A percentile compares a stretch with the other conserved stretches of the same genome.
phyloP scores from a whole-genome alignment of 2,329 filamentous ascomycete species.

The Chaetomium olivaceum region DNA sequence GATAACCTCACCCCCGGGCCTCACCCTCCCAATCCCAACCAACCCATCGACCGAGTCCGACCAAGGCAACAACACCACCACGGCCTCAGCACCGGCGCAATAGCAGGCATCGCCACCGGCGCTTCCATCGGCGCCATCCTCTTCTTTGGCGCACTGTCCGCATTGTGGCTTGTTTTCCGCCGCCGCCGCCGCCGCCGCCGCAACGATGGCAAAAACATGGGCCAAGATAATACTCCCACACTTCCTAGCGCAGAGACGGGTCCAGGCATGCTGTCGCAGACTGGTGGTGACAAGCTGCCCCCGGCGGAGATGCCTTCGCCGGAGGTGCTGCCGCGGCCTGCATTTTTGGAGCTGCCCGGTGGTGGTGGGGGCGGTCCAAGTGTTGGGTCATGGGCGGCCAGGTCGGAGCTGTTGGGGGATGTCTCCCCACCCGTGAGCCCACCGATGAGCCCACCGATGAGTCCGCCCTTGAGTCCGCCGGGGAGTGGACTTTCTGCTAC shows the following conservation, averaged over 20 bases:
- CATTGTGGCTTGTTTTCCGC: constrained; percentile 11
- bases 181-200: background rate
- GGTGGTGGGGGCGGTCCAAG: background rate
- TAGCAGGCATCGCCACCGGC: constrained; percentile 29
- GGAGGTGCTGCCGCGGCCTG: background rate
- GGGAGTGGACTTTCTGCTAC: too few relatives aligned
- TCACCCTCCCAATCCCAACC: background rate
- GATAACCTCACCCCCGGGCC: background rate
- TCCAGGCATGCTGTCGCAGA: background rate
- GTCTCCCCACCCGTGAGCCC: background rate
- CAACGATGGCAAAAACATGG: background rate
- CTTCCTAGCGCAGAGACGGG: background rate
- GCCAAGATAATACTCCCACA: background rate
- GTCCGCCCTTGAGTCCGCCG: background rate
- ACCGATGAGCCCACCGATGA: background rate
- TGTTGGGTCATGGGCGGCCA: background rate
- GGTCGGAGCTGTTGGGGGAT: constrained; percentile 11
- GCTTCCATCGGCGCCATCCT: constrained; percentile 17
- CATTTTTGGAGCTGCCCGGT: background rate
- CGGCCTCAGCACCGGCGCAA: constrained; percentile 31
- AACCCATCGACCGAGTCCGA: background rate
- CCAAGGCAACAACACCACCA: background rate
- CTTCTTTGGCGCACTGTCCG: constrained; percentile 20
- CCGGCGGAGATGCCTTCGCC: background rate
- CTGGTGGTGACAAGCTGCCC: background rate